Evolutionary conservation across 441 rosid genomes (phyloP), one percentile per base, ranked within the genome.

Genomic region (Breynia disticha): DNA sequence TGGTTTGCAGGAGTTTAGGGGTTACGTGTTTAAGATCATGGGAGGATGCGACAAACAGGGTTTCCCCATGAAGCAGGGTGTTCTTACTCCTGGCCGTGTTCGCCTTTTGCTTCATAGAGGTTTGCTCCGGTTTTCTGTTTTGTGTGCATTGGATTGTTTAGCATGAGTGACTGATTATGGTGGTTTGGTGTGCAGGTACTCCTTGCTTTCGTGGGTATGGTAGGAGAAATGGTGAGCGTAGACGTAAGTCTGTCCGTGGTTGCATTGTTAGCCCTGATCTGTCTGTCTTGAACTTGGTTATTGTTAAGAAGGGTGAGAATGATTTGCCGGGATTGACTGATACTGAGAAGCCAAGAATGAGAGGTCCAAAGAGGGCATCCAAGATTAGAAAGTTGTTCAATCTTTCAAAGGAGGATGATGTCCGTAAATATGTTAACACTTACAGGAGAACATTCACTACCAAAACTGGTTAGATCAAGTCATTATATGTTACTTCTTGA

Each of bases 21-120:
- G 78, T n/a, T 76, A 76, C 55, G 76, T 76, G 16, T 76, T 76
- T 50, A 73, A 71, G 59, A 76, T 77, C 32, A 71, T 67, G 79
- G 77, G 79, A 50, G 82, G 82, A 37, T 77, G 79, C 45, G 82
- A 74, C 68, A 77, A 77, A 48, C 82, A 77, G 51, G 79, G 79
- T 43, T 77, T 77, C 45, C 79, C 79, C 37, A 77, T 74, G 79
- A 74, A 77, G 61, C 77, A 74, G 62, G 79, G 77, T 61, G 82
- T 77, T 44, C 56, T 77, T 24, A 74, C 79, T 45, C 73, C 77
- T 24, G 82, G 79, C 9, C 75, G 82, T 54, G 82, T 77, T 42
- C 71, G 75, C 16, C 73, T 74, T 37, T 60, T 77, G 69, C 82
- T 77, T 18, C 63, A 74, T 48, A 69, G 79, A 70, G 82, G 82